Evolutionary conservation across 306 rosid genomes (phyloP).

Genomic region (Lagenaria siceraria): DNA sequence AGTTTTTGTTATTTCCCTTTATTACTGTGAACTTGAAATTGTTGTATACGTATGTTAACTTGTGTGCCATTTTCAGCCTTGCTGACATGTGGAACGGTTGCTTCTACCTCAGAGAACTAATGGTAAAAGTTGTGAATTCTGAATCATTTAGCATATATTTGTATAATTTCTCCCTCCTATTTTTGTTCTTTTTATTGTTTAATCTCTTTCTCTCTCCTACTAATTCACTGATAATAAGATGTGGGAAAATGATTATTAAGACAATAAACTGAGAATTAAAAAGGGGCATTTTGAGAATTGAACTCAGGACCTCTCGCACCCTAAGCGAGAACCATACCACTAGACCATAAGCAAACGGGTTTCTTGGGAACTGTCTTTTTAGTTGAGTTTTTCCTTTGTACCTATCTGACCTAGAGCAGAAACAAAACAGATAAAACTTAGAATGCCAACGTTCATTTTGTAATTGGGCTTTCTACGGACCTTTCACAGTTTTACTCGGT

Average conservation of each 20-base stretch:
- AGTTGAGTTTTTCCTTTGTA: not conserved
- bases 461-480: not conserved
- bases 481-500: not conserved
- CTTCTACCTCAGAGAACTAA: not conserved
- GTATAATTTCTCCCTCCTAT: not conserved
- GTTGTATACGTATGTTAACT: not conserved
- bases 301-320: too few species aligned
- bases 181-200: not conserved
- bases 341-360: not conserved
- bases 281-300: too few species aligned
- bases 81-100: not conserved
- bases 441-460: not conserved
- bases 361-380: not conserved
- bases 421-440: not conserved
- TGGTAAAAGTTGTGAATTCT: not conserved
- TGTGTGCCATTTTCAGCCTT: not conserved
- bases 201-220: not conserved
- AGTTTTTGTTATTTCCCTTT: not conserved
- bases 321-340: too few species aligned
- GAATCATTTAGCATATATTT: not conserved
- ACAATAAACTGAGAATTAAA: conserved; percentile 7
- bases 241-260: not conserved
- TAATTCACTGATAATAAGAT: not conserved
- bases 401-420: not conserved
- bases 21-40: not conserved